Percentiles rank a stretch among this genome's conserved stretches.
Conservation (phyloP, 2,329 filamentous ascomycete genomes). For the Aspergillus amoenus region DNA sequence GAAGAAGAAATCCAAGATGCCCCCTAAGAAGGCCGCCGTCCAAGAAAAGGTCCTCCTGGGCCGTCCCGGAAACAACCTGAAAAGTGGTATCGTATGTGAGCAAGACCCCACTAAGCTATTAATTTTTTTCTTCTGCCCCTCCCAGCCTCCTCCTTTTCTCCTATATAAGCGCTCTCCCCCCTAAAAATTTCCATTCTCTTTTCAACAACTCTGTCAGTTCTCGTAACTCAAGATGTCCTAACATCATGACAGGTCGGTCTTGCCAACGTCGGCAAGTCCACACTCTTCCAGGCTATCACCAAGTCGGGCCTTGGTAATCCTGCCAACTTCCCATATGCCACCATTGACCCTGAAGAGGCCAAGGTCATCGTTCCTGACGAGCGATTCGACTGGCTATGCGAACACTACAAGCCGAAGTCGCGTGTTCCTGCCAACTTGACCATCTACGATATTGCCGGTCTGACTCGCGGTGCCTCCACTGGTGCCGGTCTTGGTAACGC, state of each 20-base stretch:
- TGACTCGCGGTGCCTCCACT: conserved; percentile 92
- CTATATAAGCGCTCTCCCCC: conserved; percentile 12
- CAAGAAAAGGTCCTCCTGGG: conserved; percentile 97
- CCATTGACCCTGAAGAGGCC: conserved; percentile 97
- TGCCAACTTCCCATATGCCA: conserved; percentile 98
- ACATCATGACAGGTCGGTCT: conserved; percentile 73
- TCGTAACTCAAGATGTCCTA: conserved; percentile 11
- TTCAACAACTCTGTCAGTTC: conserved; percentile 3
- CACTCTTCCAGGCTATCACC: conserved; percentile 98
- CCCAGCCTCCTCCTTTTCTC: conserved; percentile 12
- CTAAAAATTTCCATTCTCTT: conserved; percentile 13
- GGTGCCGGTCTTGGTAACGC: conserved; percentile 96
- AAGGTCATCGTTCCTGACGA: conserved; percentile 96
- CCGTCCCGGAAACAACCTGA: conserved; percentile 94
- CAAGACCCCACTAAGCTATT: conserved; percentile 35
- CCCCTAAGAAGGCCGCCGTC: conserved; percentile 87
- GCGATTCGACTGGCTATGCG: conserved; percentile 90
- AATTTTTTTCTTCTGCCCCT: conserved; percentile 24
- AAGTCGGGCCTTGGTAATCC: conserved; percentile 97
- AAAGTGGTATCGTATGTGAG: conserved; percentile 95
- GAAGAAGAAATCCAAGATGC: conserved; percentile 70
- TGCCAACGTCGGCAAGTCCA: conserved; percentile 99
- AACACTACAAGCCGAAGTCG: conserved; percentile 98
- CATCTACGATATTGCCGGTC: conserved; percentile 96
- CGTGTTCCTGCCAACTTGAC: conserved; percentile 95